Evolutionary conservation across 192 early-diverging fungal species (phyloP).

Genomic region (Kickxella alabastrina): DNA sequence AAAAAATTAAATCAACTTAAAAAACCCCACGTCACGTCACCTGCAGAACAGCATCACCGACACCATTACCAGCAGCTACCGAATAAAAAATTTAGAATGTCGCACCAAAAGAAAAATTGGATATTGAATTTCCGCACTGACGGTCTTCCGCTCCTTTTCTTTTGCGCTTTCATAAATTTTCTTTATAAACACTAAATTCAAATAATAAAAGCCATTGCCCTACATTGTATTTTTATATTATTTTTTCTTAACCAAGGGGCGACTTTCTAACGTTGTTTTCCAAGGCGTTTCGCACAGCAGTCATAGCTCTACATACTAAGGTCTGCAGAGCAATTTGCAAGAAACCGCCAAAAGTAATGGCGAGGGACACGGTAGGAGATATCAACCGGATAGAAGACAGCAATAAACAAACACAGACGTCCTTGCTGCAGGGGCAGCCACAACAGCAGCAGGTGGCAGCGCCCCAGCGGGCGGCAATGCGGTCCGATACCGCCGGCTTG

Average conservation of each 20-base stretch:
- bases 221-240: neutral
- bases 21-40: no score
- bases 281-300: neutral
- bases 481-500: slow-evolving; percentile 6
- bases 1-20: no score
- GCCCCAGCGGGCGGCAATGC: slow-evolving; percentile 19
- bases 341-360: neutral
- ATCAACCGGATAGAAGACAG: neutral
- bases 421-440: neutral
- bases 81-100: no score
- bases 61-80: no score
- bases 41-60: no score
- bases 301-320: neutral
- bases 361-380: slow-evolving; percentile 2
- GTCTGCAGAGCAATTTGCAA: neutral
- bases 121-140: no score
- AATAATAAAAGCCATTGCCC: neutral
- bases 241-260: neutral
- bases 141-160: no score
- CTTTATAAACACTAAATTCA: no score
- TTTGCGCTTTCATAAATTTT: no score
- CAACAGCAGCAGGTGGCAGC: slow-evolving; percentile 3
- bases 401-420: neutral
- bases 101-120: no score
- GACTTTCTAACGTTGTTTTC: neutral